Percentiles rank a stretch among this genome's conserved stretches.
Conservation (phyloP, 2,329 filamentous ascomycete genomes). For the Fusarium sp. region DNA sequence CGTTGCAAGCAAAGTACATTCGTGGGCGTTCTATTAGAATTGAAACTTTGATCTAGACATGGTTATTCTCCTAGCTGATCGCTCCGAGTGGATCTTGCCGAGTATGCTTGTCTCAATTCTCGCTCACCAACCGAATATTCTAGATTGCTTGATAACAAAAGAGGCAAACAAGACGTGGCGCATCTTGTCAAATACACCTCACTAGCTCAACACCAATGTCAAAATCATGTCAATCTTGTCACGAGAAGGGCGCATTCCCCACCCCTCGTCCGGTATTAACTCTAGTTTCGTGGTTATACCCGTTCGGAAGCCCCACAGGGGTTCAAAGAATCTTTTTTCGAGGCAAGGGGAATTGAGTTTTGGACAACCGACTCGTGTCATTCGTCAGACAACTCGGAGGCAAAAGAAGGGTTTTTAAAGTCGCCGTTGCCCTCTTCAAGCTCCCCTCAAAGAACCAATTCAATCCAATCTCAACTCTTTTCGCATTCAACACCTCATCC, state of each 20-base stretch:
- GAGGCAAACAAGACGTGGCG: no score
- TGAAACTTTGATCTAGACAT: neutral
- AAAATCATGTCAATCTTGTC: slow-evolving; percentile 16
- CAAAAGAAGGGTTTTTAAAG: no score
- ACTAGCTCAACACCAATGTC: slow-evolving; percentile 8
- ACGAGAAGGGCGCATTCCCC: slow-evolving; percentile 16
- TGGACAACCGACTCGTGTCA: no score
- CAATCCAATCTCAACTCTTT: neutral
- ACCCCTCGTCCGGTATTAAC: neutral
- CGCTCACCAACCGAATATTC: neutral
- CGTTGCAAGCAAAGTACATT: slow-evolving; percentile 23
- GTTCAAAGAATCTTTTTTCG: neutral
- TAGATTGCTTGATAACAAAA: neutral
- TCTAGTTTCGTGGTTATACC: neutral
- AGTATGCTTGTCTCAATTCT: no score
- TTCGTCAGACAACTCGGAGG: no score
- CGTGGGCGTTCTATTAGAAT: slow-evolving; percentile 4
- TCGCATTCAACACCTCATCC: neutral
- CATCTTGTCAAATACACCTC: neutral
- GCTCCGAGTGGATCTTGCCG: no score
- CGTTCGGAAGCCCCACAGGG: neutral
- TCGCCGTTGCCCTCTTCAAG: neutral
- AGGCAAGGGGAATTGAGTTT: no score
- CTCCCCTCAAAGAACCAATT: neutral
- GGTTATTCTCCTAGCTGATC: neutral